These are phyloP conservation scores for Tulasnella sp. DNA, from an alignment of 768 basidiomycete genomes.

Conservation along the genomic window DNA sequence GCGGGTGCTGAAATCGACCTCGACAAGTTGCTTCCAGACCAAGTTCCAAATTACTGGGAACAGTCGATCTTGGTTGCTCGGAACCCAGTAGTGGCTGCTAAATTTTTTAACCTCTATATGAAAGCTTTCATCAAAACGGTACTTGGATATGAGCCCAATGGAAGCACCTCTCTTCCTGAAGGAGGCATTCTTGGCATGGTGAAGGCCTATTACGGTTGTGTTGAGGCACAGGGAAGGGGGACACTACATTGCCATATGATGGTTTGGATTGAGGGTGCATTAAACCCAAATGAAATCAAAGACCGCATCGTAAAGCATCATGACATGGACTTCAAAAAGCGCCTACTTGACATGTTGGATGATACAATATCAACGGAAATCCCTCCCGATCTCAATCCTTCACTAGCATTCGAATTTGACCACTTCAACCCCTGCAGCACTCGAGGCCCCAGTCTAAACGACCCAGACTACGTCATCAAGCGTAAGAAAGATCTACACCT, in stretches of 20 bases:
- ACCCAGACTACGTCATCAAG: not conserved
- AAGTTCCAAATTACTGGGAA: constrained; percentile 15
- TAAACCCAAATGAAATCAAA: constrained; percentile 31
- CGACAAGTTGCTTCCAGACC: constrained; percentile 5
- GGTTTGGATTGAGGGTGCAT: constrained; percentile 33
- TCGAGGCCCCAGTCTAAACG: not conserved
- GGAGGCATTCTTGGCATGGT: constrained; percentile 29
- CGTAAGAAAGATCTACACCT: not conserved
- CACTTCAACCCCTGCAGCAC: not conserved
- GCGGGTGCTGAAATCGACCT: constrained; percentile 29
- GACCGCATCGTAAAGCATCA: constrained; percentile 1
- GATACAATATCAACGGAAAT: not conserved
- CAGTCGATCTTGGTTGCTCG: not conserved
- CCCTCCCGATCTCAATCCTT: too few relatives aligned
- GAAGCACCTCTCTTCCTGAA: too few relatives aligned
- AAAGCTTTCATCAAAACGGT: not conserved
- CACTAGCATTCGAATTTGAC: too few relatives aligned
- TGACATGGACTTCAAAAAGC: not conserved
- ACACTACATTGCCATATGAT: constrained; percentile 34
- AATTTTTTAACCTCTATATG: not conserved
- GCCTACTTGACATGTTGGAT: not conserved
- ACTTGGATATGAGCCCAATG: too few relatives aligned
- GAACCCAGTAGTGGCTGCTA: not conserved
- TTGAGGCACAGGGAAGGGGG: constrained; percentile 33
- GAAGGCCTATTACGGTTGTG: constrained; percentile 31